These are phyloP conservation scores for Exophiala bonariae DNA, from an alignment of 2,329 filamentous ascomycete genomes.

Conservation along the genomic window DNA sequence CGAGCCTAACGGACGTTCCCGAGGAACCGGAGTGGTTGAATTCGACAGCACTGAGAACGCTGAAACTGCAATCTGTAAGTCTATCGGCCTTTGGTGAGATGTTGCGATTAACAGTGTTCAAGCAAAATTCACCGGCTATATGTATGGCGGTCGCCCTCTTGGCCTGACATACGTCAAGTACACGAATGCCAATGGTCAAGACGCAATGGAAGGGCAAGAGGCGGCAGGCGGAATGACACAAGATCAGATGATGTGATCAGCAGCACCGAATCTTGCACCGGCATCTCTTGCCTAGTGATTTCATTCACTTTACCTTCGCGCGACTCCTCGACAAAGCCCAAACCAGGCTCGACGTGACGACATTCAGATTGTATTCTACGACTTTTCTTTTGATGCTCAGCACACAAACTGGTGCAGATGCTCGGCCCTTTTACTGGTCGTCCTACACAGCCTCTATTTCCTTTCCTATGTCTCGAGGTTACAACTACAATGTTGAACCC, in stretches of 20 bases:
- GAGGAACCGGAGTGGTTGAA: slow-evolving; percentile 93
- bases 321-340: too few species aligned
- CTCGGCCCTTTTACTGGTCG: too few species aligned
- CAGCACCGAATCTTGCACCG: too few species aligned
- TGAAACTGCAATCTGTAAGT: slow-evolving; percentile 78
- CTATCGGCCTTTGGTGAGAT: slow-evolving; percentile 1
- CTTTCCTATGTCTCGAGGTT: too few species aligned
- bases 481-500: too few species aligned
- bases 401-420: too few species aligned
- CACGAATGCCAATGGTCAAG: slow-evolving; percentile 64
- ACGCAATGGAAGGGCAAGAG: slow-evolving; percentile 82
- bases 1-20: slow-evolving; percentile 91
- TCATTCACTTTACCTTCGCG: too few species aligned
- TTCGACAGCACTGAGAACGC: slow-evolving; percentile 83
- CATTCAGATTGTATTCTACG: too few species aligned
- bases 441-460: too few species aligned
- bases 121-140: slow-evolving; percentile 96
- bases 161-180: slow-evolving; percentile 95
- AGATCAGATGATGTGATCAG: slow-evolving; percentile 86
- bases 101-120: slow-evolving; percentile 8
- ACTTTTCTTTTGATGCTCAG: too few species aligned
- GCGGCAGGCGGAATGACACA: slow-evolving; percentile 74
- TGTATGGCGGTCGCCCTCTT: slow-evolving; percentile 92
- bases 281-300: too few species aligned
- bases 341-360: too few species aligned